Base-by-base conservation (phyloP, 306 rosid genomes). In the Citrullus colocynthis region DNA sequence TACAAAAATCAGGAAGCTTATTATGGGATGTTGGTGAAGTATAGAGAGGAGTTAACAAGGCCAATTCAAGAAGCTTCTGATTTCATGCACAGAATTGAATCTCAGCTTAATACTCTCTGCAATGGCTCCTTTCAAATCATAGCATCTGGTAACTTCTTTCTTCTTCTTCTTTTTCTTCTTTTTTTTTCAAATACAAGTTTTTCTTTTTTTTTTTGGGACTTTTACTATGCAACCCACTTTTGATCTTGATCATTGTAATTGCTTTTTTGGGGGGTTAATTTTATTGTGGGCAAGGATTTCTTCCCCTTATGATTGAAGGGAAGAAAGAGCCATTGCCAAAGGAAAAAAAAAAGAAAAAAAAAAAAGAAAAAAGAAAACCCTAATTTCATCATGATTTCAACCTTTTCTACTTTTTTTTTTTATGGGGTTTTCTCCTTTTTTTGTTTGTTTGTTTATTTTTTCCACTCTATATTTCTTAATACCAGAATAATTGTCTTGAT, bases 51-150 rank as follows among this genome's bases (percentile, higher is more conserved):
- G 81, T 82, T 95, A 52, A 85, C 91, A n/a, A 90, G 92, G 92
- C 99, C 99, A n/a, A 84, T 95, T 57, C 91, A 88, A 88, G 99
- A 92, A 70, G 99, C 99, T 1, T 87, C 86, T 93, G 97, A 95
- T 80, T 95, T 95, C 93, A 89, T 95, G 96, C 58, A 86, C 36
- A 87, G 90, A 67, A 88, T 92, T 16, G 96, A 95, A 86, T 81
- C 91, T 82, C 97, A 95, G 81, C 92, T 94, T 32, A 94, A 88
- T 78, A 79, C 88, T 86, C 93, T 94, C 20, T 82, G 89, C 87
- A 86, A 87, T 84, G 88, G 89, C 69, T 87, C 96, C 64, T 72
- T 92, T 0, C 85, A 93, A 82, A 84, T 92, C 81, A 89, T 86
- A 84, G 44, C 87, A 72, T 83, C 89, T 75, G 97, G 93, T 91